Evolutionary conservation across 129 eudicot species (phyloP).

Genomic region (Flaveria brownii): DNA sequence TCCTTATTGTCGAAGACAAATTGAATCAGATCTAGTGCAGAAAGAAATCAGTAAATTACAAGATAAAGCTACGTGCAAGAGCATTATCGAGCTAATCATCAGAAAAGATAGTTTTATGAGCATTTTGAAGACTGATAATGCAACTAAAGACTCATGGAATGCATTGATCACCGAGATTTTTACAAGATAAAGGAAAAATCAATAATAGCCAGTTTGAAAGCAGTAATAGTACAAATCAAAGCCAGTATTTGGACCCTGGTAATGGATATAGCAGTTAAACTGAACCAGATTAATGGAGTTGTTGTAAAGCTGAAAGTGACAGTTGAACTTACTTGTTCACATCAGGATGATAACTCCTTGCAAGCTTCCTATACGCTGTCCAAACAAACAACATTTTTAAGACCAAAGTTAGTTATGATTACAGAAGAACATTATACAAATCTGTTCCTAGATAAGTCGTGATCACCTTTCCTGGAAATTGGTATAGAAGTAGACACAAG

Average conservation of each 20-base stretch:
- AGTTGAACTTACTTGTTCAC: conserved; percentile 82
- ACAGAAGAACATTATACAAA: conserved; percentile 13
- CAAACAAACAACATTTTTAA: background rate
- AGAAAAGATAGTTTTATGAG: background rate
- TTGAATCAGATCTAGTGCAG: background rate
- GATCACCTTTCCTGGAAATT: conserved; percentile 7
- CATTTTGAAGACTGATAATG: conserved; percentile 14
- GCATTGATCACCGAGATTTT: conserved; percentile 9
- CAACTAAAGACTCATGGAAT: conserved; percentile 15
- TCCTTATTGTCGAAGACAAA: background rate
- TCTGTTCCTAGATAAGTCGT: background rate
- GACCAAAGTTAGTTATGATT: conserved; percentile 21
- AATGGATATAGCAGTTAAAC: conserved; percentile 19
- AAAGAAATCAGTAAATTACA: conserved; percentile 15
- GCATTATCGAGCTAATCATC: background rate
- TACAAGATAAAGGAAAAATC: background rate
- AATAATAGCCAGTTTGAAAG: background rate
- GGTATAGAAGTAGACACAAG: conserved; percentile 10
- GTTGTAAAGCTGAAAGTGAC: conserved; percentile 24
- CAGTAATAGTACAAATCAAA: conserved; percentile 12
- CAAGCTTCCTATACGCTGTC: conserved; percentile 95
- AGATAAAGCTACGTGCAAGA: background rate
- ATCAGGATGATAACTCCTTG: conserved; percentile 94
- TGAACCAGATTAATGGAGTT: conserved; percentile 1
- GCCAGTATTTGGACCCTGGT: background rate